Evolutionary conservation across 1,284 basidiomycete genomes (phyloP), one percentile per base, ranked within the genome.

Genomic region (Amylostereum chailletii): DNA sequence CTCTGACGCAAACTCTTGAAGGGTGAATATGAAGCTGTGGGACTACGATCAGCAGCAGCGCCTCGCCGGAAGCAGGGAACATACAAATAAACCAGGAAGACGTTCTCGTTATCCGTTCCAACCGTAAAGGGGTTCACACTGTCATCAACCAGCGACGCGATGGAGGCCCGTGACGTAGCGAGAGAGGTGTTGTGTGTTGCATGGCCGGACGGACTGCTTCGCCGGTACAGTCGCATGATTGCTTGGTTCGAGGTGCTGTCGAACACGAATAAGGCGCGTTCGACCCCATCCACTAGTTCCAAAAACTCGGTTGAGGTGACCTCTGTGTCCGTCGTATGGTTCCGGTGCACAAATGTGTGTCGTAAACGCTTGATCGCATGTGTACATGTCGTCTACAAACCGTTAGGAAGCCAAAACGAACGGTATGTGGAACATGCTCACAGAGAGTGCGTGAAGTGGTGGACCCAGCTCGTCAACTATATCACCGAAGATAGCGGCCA

Each of bases 61-160:
- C 27, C 10, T 37, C 31, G 38, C 41, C 9, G 19, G 42, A 45
- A 44, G 49, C 30, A 36, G 9, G 30, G 33, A 5, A 75, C 90
- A 62, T 55, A 93, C 91, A 92, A 94, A 63, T 94, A 95, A 4
- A 94, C 84, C 29, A 93, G 65, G 62, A 95, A 94, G 3, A 96
- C 76, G 53, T 79, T 77, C 55, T 88, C 85, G 48, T 71, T 65
- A 38, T 75, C 70, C 51, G 71, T 72, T 3, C 78, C 77, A 19
- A 59, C 57, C n/a, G 74, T 55, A 5, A 73, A 42, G 1, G 60
- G 54, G 34, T 69, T 70, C 19, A 19, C 19, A 19, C 19, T 19
- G 2, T 74, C 70, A 31, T 68, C 64, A 3, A 56, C 58, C 0
- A 63, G 56, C 1, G 69, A 68, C 30, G 48, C 60, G 27, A 61